Conservation (phyloP, 257 asterid genomes). For the Ballota nigra region DNA sequence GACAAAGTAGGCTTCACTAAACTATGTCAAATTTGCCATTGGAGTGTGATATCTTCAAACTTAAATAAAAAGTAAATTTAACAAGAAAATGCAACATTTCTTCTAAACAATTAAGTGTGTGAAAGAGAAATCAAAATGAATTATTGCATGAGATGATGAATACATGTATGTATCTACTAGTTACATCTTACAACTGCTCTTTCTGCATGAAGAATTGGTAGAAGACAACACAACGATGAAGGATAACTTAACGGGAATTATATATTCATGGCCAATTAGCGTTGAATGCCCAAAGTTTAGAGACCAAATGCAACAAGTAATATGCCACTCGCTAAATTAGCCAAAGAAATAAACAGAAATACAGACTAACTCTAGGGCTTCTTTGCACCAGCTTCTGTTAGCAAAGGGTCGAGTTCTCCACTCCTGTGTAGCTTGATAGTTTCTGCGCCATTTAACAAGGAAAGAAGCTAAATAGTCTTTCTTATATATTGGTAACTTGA, state of each 20-base stretch:
- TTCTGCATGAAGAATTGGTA: background rate
- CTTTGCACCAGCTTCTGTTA: constrained; percentile 15
- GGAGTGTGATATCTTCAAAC: background rate
- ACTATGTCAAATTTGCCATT: background rate
- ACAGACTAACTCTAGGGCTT: constrained; percentile 10
- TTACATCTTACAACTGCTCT: background rate
- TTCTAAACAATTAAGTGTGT: background rate
- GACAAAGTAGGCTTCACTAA: background rate
- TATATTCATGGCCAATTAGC: constrained; percentile 8
- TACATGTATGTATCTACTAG: background rate
- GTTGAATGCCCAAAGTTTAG: background rate
- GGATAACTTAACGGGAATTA: background rate
- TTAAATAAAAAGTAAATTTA: background rate
- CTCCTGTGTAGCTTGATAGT: constrained; percentile 21
- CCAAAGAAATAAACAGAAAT: background rate
- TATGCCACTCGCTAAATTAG: background rate
- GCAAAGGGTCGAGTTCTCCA: constrained; percentile 18
- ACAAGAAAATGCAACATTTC: background rate
- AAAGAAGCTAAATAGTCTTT: background rate
- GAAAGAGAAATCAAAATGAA: background rate
- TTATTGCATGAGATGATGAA: background rate
- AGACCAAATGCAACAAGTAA: background rate
- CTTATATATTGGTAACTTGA: background rate
- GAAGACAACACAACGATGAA: background rate
- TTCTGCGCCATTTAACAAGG: background rate